Evolutionary conservation across 148 eudicot species (phyloP).

Genomic region (Selenicereus undatus): DNA sequence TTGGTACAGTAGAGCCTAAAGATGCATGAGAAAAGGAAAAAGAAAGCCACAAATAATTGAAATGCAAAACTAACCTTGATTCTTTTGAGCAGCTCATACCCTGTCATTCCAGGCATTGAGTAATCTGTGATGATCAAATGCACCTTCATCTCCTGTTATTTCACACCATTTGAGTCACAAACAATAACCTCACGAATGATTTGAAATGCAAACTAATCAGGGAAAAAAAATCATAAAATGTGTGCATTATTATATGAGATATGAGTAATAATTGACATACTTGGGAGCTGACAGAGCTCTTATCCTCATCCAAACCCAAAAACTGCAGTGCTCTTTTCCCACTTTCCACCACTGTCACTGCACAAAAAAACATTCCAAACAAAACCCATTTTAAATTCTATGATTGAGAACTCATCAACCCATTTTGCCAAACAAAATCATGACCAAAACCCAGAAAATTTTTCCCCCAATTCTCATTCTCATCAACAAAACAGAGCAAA

Average conservation of each 20-base stretch:
- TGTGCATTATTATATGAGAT: not conserved
- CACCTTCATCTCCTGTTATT: constrained; percentile 29
- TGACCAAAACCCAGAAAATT: not conserved
- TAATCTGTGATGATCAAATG: constrained; percentile 72
- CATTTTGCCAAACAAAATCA: not conserved
- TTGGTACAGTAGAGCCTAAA: not conserved
- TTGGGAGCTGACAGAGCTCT: constrained; percentile 16
- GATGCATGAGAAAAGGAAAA: not conserved
- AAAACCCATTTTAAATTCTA: constrained; percentile 10
- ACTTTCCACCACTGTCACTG: constrained; percentile 47
- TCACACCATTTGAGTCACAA: constrained; percentile 5
- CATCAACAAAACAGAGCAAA: not conserved
- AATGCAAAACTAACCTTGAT: constrained; percentile 50
- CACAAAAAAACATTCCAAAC: constrained; percentile 5
- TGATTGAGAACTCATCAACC: not conserved
- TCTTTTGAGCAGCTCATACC: constrained; percentile 62
- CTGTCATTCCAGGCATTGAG: constrained; percentile 93
- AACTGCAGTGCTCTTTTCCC: constrained; percentile 45
- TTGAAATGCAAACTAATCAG: not conserved
- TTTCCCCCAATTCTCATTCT: not conserved
- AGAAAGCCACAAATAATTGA: not conserved
- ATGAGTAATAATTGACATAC: constrained; percentile 10
- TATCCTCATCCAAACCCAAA: constrained; percentile 37
- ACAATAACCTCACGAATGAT: not conserved
- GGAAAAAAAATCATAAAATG: too few species aligned